These are phyloP conservation scores for Vachellia collinsii DNA, from an alignment of 306 rosid species.

Conservation along the genomic window DNA sequence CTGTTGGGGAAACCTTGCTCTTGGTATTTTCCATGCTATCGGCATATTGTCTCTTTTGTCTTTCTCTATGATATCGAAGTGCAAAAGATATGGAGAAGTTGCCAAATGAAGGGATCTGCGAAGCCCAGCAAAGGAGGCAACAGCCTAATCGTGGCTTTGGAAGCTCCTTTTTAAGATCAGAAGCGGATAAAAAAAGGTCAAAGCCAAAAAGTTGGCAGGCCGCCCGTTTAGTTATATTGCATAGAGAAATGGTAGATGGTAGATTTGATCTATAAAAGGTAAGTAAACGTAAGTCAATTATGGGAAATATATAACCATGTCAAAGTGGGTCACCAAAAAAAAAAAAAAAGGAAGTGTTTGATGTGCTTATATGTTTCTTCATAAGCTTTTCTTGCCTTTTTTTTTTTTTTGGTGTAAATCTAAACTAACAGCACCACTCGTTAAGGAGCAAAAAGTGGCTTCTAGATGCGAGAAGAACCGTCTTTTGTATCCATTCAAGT, in stretches of 20 bases:
- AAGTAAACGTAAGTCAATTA: not conserved
- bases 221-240: constrained; percentile 44
- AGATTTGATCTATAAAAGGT: not conserved
- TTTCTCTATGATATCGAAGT: constrained; percentile 36
- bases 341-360: not conserved
- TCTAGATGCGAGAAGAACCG: constrained; percentile 52
- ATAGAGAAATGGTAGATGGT: not conserved
- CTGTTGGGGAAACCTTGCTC: constrained; percentile 42
- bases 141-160: constrained; percentile 27
- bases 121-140: constrained; percentile 42
- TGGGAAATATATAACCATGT: constrained; percentile 6
- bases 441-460: constrained; percentile 32
- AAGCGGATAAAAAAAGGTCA: constrained; percentile 54
- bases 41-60: constrained; percentile 23
- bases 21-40: constrained; percentile 44
- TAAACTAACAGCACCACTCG: constrained; percentile 38
- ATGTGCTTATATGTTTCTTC: constrained; percentile 6
- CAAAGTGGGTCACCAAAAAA: not conserved
- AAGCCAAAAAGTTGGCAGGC: constrained; percentile 84
- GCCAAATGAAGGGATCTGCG: constrained; percentile 45
- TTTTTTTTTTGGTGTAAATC: not conserved
- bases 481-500: constrained; percentile 38
- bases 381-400: not conserved
- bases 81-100: constrained; percentile 40
- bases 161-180: constrained; percentile 35